phyloP scores from a whole-genome alignment of 1,284 basidiomycete species.

The Mrakiaceae sp. region DNA sequence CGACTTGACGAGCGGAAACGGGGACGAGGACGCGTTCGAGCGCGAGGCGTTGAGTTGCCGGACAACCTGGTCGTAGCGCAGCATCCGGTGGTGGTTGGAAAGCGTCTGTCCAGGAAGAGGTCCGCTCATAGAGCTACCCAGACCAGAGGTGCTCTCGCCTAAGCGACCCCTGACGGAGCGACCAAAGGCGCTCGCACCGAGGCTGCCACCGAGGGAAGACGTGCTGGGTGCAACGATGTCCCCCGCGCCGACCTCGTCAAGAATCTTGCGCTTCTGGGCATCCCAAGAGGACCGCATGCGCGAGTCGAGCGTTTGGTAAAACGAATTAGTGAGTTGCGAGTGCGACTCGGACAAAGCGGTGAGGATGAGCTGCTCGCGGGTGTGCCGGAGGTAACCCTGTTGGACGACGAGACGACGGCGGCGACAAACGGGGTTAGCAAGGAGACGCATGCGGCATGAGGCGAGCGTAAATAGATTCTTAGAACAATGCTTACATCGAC shows the following conservation, averaged over 20 bases:
- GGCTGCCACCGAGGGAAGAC: background rate
- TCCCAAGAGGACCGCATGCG: slow-evolving; percentile 76
- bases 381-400: slow-evolving; percentile 70
- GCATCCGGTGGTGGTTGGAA: slow-evolving; percentile 75
- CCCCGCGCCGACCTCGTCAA: slow-evolving; percentile 61
- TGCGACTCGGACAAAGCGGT: slow-evolving; percentile 84
- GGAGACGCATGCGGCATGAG: background rate
- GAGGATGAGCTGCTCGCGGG: slow-evolving; percentile 87
- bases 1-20: slow-evolving; percentile 46
- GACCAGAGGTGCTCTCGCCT: slow-evolving; percentile 12
- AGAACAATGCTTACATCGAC: slow-evolving; percentile 46
- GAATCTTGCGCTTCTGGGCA: slow-evolving; percentile 71
- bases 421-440: background rate
- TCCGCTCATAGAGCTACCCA: slow-evolving; percentile 14
- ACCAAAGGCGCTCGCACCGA: slow-evolving; percentile 16
- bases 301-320: slow-evolving; percentile 67
- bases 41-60: slow-evolving; percentile 60
- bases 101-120: slow-evolving; percentile 50
- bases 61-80: slow-evolving; percentile 78
- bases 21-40: slow-evolving; percentile 54
- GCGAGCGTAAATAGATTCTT: no score
- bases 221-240: slow-evolving; percentile 5
- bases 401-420: background rate
- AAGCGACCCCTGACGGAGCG: slow-evolving; percentile 15
- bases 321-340: slow-evolving; percentile 71